phyloP scores from a whole-genome alignment of 169 alveolate genomes.

The Cryptosporidium muris region DNA sequence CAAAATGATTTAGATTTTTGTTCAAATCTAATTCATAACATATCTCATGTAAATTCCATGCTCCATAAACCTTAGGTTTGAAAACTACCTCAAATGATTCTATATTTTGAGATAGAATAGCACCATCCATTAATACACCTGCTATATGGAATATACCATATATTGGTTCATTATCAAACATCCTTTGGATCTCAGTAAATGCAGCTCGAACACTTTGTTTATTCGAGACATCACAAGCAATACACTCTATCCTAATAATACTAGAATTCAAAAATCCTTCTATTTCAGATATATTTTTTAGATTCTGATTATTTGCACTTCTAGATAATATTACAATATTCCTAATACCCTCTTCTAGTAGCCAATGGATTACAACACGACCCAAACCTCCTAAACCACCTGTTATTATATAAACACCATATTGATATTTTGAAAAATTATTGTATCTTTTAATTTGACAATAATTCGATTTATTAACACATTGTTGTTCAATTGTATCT shows the following conservation, averaged over 20 bases:
- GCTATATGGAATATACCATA: constrained; percentile 53
- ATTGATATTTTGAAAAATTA: constrained; percentile 9
- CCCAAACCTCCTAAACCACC: constrained; percentile 76
- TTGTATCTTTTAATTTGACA: constrained; percentile 13
- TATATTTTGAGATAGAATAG: constrained; percentile 6
- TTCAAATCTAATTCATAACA: neutral
- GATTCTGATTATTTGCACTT: neutral
- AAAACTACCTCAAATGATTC: neutral
- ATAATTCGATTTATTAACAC: too few species aligned
- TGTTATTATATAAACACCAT: constrained; percentile 7
- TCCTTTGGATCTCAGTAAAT: neutral
- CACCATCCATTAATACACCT: constrained; percentile 29
- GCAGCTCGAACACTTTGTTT: neutral
- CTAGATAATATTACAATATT: neutral
- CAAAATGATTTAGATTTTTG: constrained; percentile 1
- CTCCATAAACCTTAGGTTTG: constrained; percentile 7
- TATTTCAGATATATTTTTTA: neutral
- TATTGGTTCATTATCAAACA: neutral
- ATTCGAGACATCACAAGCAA: neutral
- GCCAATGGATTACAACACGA: constrained; percentile 1
- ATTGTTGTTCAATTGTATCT: constrained; percentile 21
- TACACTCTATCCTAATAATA: neutral
- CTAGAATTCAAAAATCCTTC: neutral
- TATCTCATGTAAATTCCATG: constrained; percentile 20
- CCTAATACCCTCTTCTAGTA: neutral